Evolutionary conservation across 2,329 filamentous ascomycete genomes (phyloP).

Genomic region (Akanthomyces muscarius): DNA sequence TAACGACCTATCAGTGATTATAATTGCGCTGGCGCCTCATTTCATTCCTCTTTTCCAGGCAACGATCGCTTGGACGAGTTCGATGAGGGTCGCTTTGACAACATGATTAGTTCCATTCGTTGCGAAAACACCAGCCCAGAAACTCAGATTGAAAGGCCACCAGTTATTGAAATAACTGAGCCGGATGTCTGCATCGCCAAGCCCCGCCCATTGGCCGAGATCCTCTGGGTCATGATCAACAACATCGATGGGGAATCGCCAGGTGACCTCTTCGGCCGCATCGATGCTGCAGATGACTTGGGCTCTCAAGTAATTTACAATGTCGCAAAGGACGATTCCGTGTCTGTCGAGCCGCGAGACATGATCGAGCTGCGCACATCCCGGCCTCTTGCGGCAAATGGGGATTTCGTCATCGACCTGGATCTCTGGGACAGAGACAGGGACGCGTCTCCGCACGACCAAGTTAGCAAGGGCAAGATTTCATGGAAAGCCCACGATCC

Average conservation of each 20-base stretch:
- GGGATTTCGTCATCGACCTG: neutral
- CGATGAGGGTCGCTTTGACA: neutral
- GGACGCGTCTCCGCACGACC: neutral
- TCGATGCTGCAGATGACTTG: neutral
- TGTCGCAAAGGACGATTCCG: neutral
- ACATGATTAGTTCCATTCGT: neutral
- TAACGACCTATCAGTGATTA: neutral
- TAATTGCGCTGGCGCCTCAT: neutral
- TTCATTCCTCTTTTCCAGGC: neutral
- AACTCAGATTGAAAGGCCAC: neutral
- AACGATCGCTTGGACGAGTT: slow-evolving; percentile 1
- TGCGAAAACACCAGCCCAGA: neutral
- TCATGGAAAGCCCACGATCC: neutral
- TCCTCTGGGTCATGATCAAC: slow-evolving; percentile 10
- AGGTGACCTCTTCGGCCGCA: slow-evolving; percentile 15
- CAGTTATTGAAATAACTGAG: neutral
- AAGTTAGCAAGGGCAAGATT: neutral
- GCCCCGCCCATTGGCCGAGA: slow-evolving; percentile 5
- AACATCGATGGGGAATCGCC: slow-evolving; percentile 15
- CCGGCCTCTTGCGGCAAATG: neutral
- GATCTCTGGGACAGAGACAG: neutral
- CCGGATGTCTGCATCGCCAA: neutral
- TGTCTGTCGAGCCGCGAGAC: neutral
- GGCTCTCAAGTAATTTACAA: neutral
- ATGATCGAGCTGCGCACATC: neutral